phyloP scores from a whole-genome alignment of 2,329 filamentous ascomycete species.

The Neopestalotiopsis rosae region DNA sequence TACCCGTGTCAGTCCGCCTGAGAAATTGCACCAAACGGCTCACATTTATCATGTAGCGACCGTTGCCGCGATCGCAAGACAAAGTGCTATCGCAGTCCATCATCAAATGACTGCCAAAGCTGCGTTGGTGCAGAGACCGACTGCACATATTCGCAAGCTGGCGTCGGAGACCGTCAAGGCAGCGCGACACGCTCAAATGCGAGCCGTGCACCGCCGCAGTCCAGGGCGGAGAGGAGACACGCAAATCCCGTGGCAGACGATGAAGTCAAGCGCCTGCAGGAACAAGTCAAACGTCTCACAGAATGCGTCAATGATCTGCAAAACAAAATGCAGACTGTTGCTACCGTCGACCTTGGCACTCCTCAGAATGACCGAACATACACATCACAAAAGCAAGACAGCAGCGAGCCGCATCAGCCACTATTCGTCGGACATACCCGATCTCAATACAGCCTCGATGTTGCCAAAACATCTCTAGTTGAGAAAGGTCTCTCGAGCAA shows the following conservation, averaged over 20 bases:
- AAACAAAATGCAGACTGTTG: neutral
- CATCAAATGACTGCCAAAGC: neutral
- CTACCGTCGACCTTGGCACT: neutral
- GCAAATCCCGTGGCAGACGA: neutral
- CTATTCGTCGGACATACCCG: slow-evolving; percentile 2
- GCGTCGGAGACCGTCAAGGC: neutral
- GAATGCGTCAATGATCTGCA: neutral
- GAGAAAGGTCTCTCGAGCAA: slow-evolving; percentile 4
- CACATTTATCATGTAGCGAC: neutral
- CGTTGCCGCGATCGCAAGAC: slow-evolving; percentile 4
- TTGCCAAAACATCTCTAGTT: neutral
- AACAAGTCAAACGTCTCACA: slow-evolving; percentile 1
- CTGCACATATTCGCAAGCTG: neutral
- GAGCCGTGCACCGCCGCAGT: neutral
- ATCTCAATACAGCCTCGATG: slow-evolving; percentile 5
- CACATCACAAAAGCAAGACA: neutral
- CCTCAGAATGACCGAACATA: neutral
- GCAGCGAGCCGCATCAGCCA: neutral
- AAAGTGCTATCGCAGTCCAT: neutral
- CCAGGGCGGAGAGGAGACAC: neutral
- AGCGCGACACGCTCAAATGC: neutral
- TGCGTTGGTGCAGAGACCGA: neutral
- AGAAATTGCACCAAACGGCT: neutral
- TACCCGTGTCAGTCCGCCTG: neutral
- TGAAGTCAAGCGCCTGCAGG: neutral